These are phyloP conservation scores for Neurospora sp. DNA, from an alignment of 495 filamentous ascomycete species.

Conservation along the genomic window DNA sequence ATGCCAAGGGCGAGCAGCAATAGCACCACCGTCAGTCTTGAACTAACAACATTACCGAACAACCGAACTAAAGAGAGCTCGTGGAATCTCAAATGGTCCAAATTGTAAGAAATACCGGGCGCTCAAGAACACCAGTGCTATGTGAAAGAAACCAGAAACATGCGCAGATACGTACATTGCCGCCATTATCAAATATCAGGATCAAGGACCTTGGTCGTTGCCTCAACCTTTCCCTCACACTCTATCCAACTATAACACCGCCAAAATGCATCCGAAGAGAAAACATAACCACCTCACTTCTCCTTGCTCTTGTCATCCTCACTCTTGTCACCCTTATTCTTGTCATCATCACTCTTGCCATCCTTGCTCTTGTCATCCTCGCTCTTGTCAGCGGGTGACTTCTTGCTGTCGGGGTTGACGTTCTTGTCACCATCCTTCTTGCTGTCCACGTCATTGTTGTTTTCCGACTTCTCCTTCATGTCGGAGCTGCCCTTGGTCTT, in stretches of 20 bases:
- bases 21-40: no score
- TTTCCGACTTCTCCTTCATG: constrained; percentile 6
- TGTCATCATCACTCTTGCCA: background rate
- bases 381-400: background rate
- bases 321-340: background rate
- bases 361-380: no score
- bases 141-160: background rate
- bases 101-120: background rate
- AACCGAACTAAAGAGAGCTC: background rate
- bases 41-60: background rate
- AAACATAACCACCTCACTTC: background rate
- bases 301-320: constrained; percentile 2
- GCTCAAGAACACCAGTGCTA: background rate
- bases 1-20: no score
- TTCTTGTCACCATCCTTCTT: constrained; percentile 8
- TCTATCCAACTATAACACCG: background rate
- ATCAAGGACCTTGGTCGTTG: background rate
- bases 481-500: constrained; percentile 6
- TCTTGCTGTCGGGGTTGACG: background rate
- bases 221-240: background rate
- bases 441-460: constrained; percentile 3
- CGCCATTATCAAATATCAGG: background rate
- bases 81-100: background rate
- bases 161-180: background rate
- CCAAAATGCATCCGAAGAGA: background rate